These are phyloP conservation scores for Mycena rosella DNA, from an alignment of 768 basidiomycete genomes.

Conservation along the genomic window DNA sequence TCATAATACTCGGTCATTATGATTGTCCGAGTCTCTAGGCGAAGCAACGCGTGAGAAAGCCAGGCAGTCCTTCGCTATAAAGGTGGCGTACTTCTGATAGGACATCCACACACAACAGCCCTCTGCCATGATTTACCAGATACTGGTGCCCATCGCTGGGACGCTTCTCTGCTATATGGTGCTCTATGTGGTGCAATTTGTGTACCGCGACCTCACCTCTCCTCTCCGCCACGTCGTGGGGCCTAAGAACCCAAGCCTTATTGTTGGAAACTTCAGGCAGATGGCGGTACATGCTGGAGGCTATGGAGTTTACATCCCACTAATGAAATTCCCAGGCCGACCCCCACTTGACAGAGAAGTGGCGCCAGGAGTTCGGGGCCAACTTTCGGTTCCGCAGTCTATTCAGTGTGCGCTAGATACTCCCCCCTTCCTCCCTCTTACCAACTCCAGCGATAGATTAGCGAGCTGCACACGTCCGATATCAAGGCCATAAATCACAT, in stretches of 20 bases:
- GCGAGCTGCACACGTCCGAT: no score
- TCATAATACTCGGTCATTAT: no score
- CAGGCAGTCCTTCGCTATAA: no score
- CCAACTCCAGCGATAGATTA: no score
- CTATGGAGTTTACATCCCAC: neutral
- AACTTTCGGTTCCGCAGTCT: slow-evolving; percentile 48
- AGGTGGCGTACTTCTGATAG: no score
- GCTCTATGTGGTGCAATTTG: slow-evolving; percentile 33
- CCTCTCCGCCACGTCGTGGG: slow-evolving; percentile 49
- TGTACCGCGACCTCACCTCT: slow-evolving; percentile 37
- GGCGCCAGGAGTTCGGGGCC: slow-evolving; percentile 53
- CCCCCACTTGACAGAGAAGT: slow-evolving; percentile 43
- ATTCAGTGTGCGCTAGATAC: slow-evolving; percentile 45
- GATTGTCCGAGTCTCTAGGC: no score
- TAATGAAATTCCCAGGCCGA: slow-evolving; percentile 38
- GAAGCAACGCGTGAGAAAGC: no score
- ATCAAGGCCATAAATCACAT: no score
- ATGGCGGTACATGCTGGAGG: no score
- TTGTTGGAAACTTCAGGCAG: slow-evolving; percentile 43
- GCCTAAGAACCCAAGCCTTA: slow-evolving; percentile 47
- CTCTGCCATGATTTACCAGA: slow-evolving; percentile 11
- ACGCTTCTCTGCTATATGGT: slow-evolving; percentile 27
- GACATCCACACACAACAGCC: no score
- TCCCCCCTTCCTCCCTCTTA: no score
- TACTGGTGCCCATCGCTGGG: slow-evolving; percentile 3